Evolutionary conservation across 2,329 filamentous ascomycete species (phyloP).

Genomic region (Hymenoscyphus fructigenus): DNA sequence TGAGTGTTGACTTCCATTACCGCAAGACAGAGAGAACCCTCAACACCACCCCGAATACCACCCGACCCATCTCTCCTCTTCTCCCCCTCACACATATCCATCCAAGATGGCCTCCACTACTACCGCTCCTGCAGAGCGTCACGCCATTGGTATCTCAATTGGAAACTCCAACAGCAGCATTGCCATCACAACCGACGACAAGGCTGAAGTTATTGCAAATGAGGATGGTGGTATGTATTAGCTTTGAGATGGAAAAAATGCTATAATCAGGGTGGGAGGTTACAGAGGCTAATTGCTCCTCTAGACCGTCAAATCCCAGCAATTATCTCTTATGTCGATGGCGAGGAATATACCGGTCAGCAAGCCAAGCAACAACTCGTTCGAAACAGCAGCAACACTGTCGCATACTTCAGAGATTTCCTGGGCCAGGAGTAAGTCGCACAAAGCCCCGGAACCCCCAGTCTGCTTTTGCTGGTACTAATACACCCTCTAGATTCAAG

Average conservation of each 20-base stretch:
- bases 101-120: slow-evolving; percentile 30
- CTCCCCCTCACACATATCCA: neutral
- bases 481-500: slow-evolving; percentile 64
- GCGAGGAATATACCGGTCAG: slow-evolving; percentile 93
- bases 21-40: slow-evolving; percentile 5
- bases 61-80: neutral
- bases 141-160: slow-evolving; percentile 93
- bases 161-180: slow-evolving; percentile 99
- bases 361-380: slow-evolving; percentile 94
- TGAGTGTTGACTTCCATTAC: neutral
- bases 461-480: slow-evolving; percentile 19
- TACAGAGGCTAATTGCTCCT: neutral
- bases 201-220: slow-evolving; percentile 97
- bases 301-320: slow-evolving; percentile 95
- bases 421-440: slow-evolving; percentile 80
- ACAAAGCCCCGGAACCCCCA: neutral
- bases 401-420: slow-evolving; percentile 95
- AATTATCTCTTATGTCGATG: slow-evolving; percentile 89
- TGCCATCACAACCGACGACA: slow-evolving; percentile 89
- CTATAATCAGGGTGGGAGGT: neutral
- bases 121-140: slow-evolving; percentile 55
- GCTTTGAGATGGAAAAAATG: neutral
- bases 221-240: slow-evolving; percentile 80
- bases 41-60: slow-evolving; percentile 6
- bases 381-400: slow-evolving; percentile 88